phyloP scores from a whole-genome alignment of 1,284 basidiomycete genomes.

The Tilletia walkeri region DNA sequence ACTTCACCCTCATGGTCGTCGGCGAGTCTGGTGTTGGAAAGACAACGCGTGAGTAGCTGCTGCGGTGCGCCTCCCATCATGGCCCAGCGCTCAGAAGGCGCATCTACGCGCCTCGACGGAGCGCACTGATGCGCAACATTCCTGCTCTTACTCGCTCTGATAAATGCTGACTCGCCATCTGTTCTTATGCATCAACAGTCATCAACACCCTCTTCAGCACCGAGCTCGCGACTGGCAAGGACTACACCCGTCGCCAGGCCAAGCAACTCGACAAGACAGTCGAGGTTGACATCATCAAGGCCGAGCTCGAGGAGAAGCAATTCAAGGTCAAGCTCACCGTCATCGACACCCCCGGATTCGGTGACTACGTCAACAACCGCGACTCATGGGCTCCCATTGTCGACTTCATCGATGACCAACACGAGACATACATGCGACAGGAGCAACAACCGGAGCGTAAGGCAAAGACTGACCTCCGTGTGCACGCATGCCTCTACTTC shows the following conservation, averaged over 20 bases:
- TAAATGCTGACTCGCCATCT: not conserved
- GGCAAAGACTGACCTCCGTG: conserved; percentile 90
- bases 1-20: conserved; percentile 99
- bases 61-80: not conserved
- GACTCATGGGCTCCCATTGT: conserved; percentile 98
- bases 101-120: not conserved
- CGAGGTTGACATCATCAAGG: conserved; percentile 68
- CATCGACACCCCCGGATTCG: conserved; percentile 97
- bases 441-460: conserved; percentile 93
- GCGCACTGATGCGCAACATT: not conserved
- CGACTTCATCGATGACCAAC: conserved; percentile 99
- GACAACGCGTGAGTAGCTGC: conserved; percentile 43
- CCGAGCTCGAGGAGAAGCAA: conserved; percentile 87
- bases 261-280: conserved; percentile 99
- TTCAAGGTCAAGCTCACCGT: conserved; percentile 99
- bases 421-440: conserved; percentile 98
- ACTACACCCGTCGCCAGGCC: conserved; percentile 83
- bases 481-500: conserved; percentile 97
- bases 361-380: conserved; percentile 98
- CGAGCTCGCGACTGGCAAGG: conserved; percentile 86
- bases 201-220: conserved; percentile 99
- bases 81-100: no score
- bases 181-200: conserved; percentile 30
- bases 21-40: conserved; percentile 65
- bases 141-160: not conserved